A percentile compares a stretch with the other conserved stretches of the same genome.
phyloP scores from a whole-genome alignment of 352 stramenopile genomes.

The Phytophthora chlamydospora region DNA sequence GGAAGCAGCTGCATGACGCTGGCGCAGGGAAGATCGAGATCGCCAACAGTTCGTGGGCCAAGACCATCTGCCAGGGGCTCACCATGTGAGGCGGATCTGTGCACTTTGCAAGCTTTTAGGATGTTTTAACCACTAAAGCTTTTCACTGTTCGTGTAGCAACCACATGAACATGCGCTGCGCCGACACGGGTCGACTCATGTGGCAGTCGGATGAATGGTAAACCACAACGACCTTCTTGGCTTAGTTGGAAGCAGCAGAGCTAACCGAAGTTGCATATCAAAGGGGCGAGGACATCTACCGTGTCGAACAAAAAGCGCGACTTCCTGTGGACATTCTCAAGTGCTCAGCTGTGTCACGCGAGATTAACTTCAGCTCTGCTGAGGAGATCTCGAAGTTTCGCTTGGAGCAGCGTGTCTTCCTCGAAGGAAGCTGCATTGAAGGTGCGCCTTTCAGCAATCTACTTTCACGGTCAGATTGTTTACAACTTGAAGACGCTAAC shows the following conservation, averaged over 20 bases:
- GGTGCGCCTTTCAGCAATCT: conserved; percentile 35
- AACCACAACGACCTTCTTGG: too few relatives aligned
- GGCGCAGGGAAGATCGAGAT: conserved; percentile 70
- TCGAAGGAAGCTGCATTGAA: conserved; percentile 92
- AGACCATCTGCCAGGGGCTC: conserved; percentile 75
- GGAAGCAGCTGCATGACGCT: conserved; percentile 74
- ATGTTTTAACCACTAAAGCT: conserved; percentile 3
- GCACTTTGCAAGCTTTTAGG: too few relatives aligned
- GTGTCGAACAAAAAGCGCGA: conserved; percentile 72
- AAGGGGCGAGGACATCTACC: conserved; percentile 75
- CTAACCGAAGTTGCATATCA: not conserved
- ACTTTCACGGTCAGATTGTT: not conserved
- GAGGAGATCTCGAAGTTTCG: conserved; percentile 92
- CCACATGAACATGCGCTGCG: conserved; percentile 91
- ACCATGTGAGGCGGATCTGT: conserved; percentile 55
- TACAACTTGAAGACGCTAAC: not conserved
- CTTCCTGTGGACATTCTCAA: conserved; percentile 89
- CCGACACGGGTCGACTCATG: conserved; percentile 77
- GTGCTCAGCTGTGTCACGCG: conserved; percentile 90
- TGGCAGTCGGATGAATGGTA: conserved; percentile 88
- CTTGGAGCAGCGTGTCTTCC: conserved; percentile 92
- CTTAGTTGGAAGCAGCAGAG: too few relatives aligned
- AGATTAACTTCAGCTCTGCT: conserved; percentile 94
- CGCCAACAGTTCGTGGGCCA: conserved; percentile 65
- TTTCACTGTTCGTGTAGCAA: conserved; percentile 50